Percentiles rank a stretch among this genome's conserved stretches.
Conservation (phyloP, 2,329 filamentous ascomycete species). For the Chaetomium sp. region DNA sequence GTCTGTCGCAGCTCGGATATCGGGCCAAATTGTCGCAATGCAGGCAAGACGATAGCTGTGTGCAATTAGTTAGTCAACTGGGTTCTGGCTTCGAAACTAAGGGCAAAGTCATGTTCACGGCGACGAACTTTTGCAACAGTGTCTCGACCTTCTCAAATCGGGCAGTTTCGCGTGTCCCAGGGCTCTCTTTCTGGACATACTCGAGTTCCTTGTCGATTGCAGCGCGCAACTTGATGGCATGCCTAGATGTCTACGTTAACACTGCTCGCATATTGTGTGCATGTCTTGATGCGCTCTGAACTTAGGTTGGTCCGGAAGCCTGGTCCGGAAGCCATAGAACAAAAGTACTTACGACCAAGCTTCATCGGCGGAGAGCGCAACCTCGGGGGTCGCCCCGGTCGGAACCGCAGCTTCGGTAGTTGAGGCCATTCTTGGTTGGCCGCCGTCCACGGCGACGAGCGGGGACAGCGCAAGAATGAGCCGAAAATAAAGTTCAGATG, state of each 20-base stretch:
- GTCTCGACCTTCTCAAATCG: slow-evolving; percentile 40
- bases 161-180: slow-evolving; percentile 33
- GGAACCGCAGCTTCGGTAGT: background rate
- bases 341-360: slow-evolving; percentile 20
- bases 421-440: slow-evolving; percentile 12
- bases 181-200: slow-evolving; percentile 33
- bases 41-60: slow-evolving; percentile 53
- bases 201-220: slow-evolving; percentile 39
- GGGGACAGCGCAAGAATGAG: background rate
- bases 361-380: slow-evolving; percentile 13
- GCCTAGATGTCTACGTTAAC: slow-evolving; percentile 26
- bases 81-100: background rate
- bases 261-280: background rate
- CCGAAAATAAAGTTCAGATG: background rate
- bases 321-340: no score
- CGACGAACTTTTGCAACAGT: slow-evolving; percentile 36
- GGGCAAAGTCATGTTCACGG: background rate
- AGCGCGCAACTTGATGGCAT: slow-evolving; percentile 39
- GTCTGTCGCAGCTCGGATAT: slow-evolving; percentile 59
- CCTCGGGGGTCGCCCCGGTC: slow-evolving; percentile 5
- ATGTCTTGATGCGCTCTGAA: no score
- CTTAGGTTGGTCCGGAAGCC: no score
- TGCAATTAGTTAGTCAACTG: slow-evolving; percentile 6
- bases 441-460: no score
- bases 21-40: slow-evolving; percentile 64